These are phyloP conservation scores for Microbotryomycetes sp. DNA, from an alignment of 1,284 basidiomycete species.

Conservation along the genomic window DNA sequence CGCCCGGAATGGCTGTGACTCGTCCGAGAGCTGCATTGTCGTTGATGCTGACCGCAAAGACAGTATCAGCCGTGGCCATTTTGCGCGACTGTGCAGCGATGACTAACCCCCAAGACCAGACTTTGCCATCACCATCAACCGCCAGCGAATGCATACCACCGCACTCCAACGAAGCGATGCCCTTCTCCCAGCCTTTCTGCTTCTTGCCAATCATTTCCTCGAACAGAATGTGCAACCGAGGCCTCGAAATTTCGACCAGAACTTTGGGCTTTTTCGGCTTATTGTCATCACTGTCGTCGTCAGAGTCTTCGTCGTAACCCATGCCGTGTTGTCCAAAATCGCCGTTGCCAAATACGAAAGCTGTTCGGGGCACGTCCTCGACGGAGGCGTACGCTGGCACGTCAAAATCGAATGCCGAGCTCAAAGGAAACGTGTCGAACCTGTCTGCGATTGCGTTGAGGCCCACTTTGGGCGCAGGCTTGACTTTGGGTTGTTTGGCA, in stretches of 20 bases:
- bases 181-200: slow-evolving; percentile 38
- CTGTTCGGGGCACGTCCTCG: slow-evolving; percentile 42
- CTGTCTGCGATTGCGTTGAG: slow-evolving; percentile 19
- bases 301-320: slow-evolving; percentile 50
- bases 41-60: slow-evolving; percentile 58
- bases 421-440: slow-evolving; percentile 9
- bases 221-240: slow-evolving; percentile 53
- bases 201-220: slow-evolving; percentile 14
- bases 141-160: slow-evolving; percentile 81
- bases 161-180: slow-evolving; percentile 64
- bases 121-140: slow-evolving; percentile 73
- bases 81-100: not conserved
- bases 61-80: not conserved
- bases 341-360: slow-evolving; percentile 77
- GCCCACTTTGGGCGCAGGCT: slow-evolving; percentile 3
- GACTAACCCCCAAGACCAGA: slow-evolving; percentile 41
- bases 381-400: not conserved
- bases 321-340: slow-evolving; percentile 85
- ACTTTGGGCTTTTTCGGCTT: not conserved
- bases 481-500: slow-evolving; percentile 3
- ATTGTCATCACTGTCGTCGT: slow-evolving; percentile 6
- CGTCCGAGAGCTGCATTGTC: slow-evolving; percentile 89
- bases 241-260: slow-evolving; percentile 61
- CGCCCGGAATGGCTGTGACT: slow-evolving; percentile 58
- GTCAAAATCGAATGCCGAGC: not conserved